Conservation (phyloP, 148 eudicot species). For the Persicaria maculosa region DNA sequence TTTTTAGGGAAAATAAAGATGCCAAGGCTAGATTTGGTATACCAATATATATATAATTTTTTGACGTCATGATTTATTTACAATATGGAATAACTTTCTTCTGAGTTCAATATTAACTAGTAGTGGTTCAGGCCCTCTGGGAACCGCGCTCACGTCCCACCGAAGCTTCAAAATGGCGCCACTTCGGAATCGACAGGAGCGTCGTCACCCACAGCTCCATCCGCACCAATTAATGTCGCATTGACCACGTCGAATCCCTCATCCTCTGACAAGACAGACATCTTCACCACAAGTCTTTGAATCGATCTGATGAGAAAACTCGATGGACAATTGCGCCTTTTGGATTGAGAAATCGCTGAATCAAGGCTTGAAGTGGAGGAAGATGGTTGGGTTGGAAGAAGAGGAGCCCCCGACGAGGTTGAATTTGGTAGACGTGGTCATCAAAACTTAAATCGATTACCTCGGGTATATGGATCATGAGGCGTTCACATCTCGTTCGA, state of each 20-base stretch:
- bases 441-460: constrained; percentile 45
- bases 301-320: constrained; percentile 13
- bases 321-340: constrained; percentile 42
- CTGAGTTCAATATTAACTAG: too few relatives aligned
- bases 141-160: constrained; percentile 72
- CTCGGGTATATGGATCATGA: too few relatives aligned
- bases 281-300: not conserved
- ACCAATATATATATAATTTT: too few relatives aligned
- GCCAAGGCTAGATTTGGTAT: too few relatives aligned
- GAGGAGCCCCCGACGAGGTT: constrained; percentile 28
- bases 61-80: too few relatives aligned
- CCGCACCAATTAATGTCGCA: constrained; percentile 31
- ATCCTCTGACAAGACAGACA: constrained; percentile 21
- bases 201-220: constrained; percentile 55
- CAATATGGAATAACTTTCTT: too few relatives aligned
- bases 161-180: constrained; percentile 52
- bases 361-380: constrained; percentile 56
- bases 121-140: constrained; percentile 34
- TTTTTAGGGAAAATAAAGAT: too few relatives aligned
- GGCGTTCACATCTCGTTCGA: too few relatives aligned
- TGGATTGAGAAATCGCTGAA: constrained; percentile 61
- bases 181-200: constrained; percentile 35
- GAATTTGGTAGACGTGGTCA: constrained; percentile 73
- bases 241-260: constrained; percentile 25
- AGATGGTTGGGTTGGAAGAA: constrained; percentile 42